Percentiles rank a stretch among this genome's conserved stretches.
phyloP scores from a whole-genome alignment of 1,284 basidiomycete genomes.

The Apiotrichum montevideense region DNA sequence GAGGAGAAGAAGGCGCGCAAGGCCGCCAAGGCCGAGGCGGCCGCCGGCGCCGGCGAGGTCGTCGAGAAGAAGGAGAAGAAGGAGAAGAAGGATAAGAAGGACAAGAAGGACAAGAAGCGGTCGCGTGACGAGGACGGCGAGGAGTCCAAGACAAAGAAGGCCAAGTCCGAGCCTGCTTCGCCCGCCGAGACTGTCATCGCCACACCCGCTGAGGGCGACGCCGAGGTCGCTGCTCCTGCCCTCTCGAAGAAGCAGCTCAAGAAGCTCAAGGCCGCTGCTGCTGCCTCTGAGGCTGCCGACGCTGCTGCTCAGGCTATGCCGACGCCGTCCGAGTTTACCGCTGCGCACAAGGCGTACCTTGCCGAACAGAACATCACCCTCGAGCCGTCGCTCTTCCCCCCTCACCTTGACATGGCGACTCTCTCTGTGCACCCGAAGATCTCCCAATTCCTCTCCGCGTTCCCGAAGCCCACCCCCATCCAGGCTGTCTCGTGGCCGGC shows the following conservation, averaged over 20 bases:
- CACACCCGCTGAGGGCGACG: constrained; percentile 15
- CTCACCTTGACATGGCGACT: constrained; percentile 72
- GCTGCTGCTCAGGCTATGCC: constrained; percentile 23
- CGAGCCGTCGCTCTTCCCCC: constrained; percentile 55
- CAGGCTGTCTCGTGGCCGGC: constrained; percentile 95
- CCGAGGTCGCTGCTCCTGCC: constrained; percentile 5
- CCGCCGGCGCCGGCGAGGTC: constrained; percentile 8
- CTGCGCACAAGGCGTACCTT: constrained; percentile 60
- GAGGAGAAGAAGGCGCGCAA: constrained; percentile 30
- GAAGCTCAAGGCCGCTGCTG: constrained; percentile 34
- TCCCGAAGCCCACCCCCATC: constrained; percentile 88
- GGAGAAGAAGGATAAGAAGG: constrained; percentile 20
- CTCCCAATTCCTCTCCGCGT: constrained; percentile 60
- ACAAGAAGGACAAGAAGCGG: constrained; percentile 40
- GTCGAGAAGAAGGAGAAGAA: constrained; percentile 28
- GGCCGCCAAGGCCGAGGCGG: not conserved
- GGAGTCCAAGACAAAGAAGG: constrained; percentile 30
- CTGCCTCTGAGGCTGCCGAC: constrained; percentile 22
- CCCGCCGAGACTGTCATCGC: constrained; percentile 19
- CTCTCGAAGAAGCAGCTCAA: constrained; percentile 43
- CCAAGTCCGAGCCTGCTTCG: constrained; percentile 33
- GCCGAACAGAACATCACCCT: constrained; percentile 68
- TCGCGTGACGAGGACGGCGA: constrained; percentile 17
- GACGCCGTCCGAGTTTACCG: constrained; percentile 29
- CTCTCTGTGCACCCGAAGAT: constrained; percentile 60